Evolutionary conservation across 768 basidiomycete genomes (phyloP).

Genomic region (Suillus fuscotomentosus): DNA sequence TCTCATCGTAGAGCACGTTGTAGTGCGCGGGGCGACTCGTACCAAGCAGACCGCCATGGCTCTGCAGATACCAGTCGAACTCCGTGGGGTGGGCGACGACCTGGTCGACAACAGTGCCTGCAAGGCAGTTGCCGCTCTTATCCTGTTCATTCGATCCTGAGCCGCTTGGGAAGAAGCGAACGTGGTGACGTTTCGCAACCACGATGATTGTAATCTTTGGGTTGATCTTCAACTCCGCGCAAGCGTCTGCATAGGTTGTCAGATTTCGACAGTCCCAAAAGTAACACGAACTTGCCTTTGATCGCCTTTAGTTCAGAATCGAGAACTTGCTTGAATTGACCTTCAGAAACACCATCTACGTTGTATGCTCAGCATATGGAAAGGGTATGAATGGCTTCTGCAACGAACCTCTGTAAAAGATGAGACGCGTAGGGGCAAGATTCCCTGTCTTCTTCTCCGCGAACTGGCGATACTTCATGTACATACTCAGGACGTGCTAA

Average conservation of each 20-base stretch:
- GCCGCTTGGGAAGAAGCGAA: slow-evolving; percentile 50
- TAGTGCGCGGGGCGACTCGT: slow-evolving; percentile 72
- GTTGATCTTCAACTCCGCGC: slow-evolving; percentile 51
- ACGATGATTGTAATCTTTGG: slow-evolving; percentile 75
- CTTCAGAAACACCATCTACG: slow-evolving; percentile 55
- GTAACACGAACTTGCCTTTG: slow-evolving; percentile 41
- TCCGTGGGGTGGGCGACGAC: slow-evolving; percentile 70
- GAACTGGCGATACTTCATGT: slow-evolving; percentile 53
- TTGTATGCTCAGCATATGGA: slow-evolving; percentile 7
- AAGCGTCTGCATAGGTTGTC: slow-evolving; percentile 50
- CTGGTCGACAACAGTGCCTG: slow-evolving; percentile 76
- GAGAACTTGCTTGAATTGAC: slow-evolving; percentile 48
- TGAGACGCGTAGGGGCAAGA: slow-evolving; percentile 60
- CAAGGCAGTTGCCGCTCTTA: slow-evolving; percentile 68
- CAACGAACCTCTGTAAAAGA: slow-evolving; percentile 70
- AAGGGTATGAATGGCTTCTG: not conserved
- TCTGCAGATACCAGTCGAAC: slow-evolving; percentile 77
- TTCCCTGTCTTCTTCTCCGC: slow-evolving; percentile 48
- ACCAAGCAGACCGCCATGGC: slow-evolving; percentile 75
- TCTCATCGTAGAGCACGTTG: slow-evolving; percentile 44
- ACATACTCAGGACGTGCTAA: slow-evolving; percentile 56
- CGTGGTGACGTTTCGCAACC: slow-evolving; percentile 62
- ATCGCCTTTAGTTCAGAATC: slow-evolving; percentile 61
- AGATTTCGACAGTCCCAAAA: slow-evolving; percentile 1
- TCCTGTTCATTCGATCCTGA: slow-evolving; percentile 45